Evolutionary conservation across 108 stramenopile genomes (phyloP).

Genomic region (Cyclotella sp.): DNA sequence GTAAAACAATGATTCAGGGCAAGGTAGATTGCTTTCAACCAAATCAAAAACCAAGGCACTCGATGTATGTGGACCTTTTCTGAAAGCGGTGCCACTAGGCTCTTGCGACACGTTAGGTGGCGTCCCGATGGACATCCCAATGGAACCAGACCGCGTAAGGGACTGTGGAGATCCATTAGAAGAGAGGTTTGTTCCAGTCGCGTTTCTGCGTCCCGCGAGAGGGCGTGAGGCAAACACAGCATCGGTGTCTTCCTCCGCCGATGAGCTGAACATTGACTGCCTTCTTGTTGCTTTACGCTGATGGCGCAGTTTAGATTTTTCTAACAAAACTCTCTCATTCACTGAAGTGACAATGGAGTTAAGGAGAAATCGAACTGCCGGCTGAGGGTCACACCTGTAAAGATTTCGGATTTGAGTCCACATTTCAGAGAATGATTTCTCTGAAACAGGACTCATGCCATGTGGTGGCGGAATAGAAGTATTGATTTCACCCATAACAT

Average conservation of each 20-base stretch:
- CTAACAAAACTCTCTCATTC: slow-evolving; percentile 68
- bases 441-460: slow-evolving; percentile 43
- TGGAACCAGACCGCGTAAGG: slow-evolving; percentile 24
- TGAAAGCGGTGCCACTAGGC: neutral
- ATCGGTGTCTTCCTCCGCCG: slow-evolving; percentile 9
- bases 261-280: slow-evolving; percentile 21
- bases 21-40: slow-evolving; percentile 29
- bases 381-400: slow-evolving; percentile 83
- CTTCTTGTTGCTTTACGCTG: slow-evolving; percentile 23
- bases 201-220: slow-evolving; percentile 17
- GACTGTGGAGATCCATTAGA: slow-evolving; percentile 8
- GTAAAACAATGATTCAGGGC: slow-evolving; percentile 78
- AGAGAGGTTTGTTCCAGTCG: slow-evolving; percentile 36
- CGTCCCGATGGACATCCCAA: slow-evolving; percentile 31
- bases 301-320: slow-evolving; percentile 45
- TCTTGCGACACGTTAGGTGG: slow-evolving; percentile 21
- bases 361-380: slow-evolving; percentile 64
- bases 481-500: slow-evolving; percentile 25
- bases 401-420: slow-evolving; percentile 76
- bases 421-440: slow-evolving; percentile 64
- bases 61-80: neutral
- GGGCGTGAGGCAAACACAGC: slow-evolving; percentile 7
- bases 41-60: slow-evolving; percentile 5
- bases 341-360: slow-evolving; percentile 74
- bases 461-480: slow-evolving; percentile 50